phyloP scores from a whole-genome alignment of 441 rosid species.

The Gossypium gossypioides region DNA sequence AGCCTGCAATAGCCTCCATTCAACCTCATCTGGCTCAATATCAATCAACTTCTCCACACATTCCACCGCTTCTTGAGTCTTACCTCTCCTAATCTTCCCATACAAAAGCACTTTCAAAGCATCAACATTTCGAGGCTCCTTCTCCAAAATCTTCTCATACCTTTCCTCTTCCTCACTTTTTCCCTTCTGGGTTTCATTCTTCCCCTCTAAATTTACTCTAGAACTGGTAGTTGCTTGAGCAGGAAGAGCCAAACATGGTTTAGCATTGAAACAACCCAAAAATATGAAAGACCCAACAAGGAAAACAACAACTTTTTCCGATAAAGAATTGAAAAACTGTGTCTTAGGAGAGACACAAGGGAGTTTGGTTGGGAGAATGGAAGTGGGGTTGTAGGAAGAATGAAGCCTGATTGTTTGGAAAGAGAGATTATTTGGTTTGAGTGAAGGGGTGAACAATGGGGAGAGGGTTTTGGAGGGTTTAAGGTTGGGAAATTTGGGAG shows the following conservation, averaged over 20 bases:
- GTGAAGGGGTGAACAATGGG: constrained; percentile 8
- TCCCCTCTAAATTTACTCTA: constrained; percentile 17
- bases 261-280: constrained; percentile 38
- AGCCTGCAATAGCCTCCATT: constrained; percentile 87
- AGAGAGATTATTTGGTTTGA: constrained; percentile 11
- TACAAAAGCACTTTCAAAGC: constrained; percentile 63
- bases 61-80: constrained; percentile 48
- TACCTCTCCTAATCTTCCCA: constrained; percentile 69
- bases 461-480: constrained; percentile 8
- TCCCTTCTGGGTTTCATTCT: constrained; percentile 28
- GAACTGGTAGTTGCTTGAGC: constrained; percentile 17
- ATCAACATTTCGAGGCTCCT: constrained; percentile 55
- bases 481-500: constrained; percentile 6
- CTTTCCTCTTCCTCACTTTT: constrained; percentile 36
- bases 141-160: constrained; percentile 57
- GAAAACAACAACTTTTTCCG: constrained; percentile 32
- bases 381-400: constrained; percentile 21
- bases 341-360: constrained; percentile 19
- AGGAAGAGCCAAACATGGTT: constrained; percentile 38
- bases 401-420: constrained; percentile 18
- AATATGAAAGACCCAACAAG: constrained; percentile 52
- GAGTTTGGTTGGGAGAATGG: constrained; percentile 15
- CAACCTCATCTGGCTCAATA: constrained; percentile 59
- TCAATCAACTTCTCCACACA: constrained; percentile 53
- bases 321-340: constrained; percentile 18